Base-by-base conservation (phyloP, 129 eudicot genomes). In the Chrysanthemum seticuspe region DNA sequence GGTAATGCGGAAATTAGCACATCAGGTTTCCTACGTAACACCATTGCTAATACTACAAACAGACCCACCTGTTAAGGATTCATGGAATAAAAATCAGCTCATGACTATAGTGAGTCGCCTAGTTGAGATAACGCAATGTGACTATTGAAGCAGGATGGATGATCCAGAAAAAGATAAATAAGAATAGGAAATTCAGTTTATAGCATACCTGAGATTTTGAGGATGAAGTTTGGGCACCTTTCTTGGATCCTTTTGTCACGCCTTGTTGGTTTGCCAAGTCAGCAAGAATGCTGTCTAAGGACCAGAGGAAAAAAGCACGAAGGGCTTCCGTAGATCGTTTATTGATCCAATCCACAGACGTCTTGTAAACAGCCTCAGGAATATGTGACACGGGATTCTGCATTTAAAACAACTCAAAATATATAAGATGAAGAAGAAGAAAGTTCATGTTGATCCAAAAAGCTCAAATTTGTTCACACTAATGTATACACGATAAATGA, bases 271-370 rank as follows among this genome's bases (percentile, higher is more conserved):
- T 73, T 58, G 85, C 85, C 68, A 94, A 58, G 78, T 90, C 98
- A 13, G 81, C 80, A 73, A 90, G 85, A 74, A 94, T 88, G 77
- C 87, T 74, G 68, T 94, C 97, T 60, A 94, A 64, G 31, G 88
- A 83, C 97, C 95, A 86, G 34, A 94, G 19, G 11, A 86, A 91
- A 83, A 88, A 94, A 69, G 88, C 81, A 50, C 80, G 83, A 63
- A 94, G 88, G 49, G 98, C 95, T 76, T 88, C 90, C 36, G 58
- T 10, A 13, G 98, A 90, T 57, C 84, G 87, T 27, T 81, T 92
- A 70, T 67, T 88, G 78, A 94, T 88, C 97, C 97, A 94, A 51
- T 94, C 98, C 60, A 84, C 93, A 68, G 96, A 87, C 56, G 93
- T 88, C 83, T 83, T 94, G 82, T 90, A 88, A 77, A 94, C 98